Percentiles rank a stretch among this genome's conserved stretches.
Evolutionary conservation across 2,329 filamentous ascomycete genomes (phyloP).

Genomic region (Anthostomella pinea): DNA sequence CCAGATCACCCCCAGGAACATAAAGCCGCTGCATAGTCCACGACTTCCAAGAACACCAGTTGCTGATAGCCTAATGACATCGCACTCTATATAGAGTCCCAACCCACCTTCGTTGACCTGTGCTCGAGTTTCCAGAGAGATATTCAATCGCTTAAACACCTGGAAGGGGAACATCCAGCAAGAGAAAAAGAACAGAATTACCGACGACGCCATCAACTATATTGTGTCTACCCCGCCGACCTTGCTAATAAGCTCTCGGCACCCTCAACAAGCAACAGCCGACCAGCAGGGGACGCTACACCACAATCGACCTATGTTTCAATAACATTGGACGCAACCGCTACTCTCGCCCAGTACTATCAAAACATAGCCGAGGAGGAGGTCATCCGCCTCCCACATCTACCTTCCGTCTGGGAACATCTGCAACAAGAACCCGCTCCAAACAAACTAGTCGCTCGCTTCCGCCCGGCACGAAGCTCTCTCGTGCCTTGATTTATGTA

Average conservation of each 20-base stretch:
- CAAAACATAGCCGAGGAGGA: neutral
- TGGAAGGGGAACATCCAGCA: slow-evolving; percentile 30
- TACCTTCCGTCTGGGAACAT: slow-evolving; percentile 22
- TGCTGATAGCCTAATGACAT: slow-evolving; percentile 23
- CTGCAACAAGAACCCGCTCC: slow-evolving; percentile 22
- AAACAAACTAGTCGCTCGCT: slow-evolving; percentile 25
- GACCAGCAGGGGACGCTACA: too few species aligned
- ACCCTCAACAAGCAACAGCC: too few species aligned
- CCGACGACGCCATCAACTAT: slow-evolving; percentile 13
- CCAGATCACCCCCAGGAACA: slow-evolving; percentile 6
- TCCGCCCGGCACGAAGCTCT: slow-evolving; percentile 22
- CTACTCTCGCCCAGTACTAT: slow-evolving; percentile 9
- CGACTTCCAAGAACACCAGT: slow-evolving; percentile 11
- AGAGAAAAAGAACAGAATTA: slow-evolving; percentile 13
- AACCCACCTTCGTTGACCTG: slow-evolving; percentile 25
- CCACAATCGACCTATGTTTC: slow-evolving; percentile 10
- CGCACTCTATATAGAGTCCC: slow-evolving; percentile 20
- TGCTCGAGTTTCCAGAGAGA: slow-evolving; percentile 27
- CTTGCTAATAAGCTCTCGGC: slow-evolving; percentile 3
- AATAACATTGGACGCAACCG: slow-evolving; percentile 15
- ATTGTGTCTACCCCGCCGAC: slow-evolving; percentile 8
- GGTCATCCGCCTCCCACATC: slow-evolving; percentile 6
- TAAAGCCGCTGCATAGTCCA: slow-evolving; percentile 10
- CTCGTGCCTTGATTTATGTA: slow-evolving; percentile 30
- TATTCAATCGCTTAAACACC: slow-evolving; percentile 36